Evolutionary conservation across 306 rosid species (phyloP), one percentile per base, ranked within the genome.

Genomic region (Oxytropis ochrocephala): DNA sequence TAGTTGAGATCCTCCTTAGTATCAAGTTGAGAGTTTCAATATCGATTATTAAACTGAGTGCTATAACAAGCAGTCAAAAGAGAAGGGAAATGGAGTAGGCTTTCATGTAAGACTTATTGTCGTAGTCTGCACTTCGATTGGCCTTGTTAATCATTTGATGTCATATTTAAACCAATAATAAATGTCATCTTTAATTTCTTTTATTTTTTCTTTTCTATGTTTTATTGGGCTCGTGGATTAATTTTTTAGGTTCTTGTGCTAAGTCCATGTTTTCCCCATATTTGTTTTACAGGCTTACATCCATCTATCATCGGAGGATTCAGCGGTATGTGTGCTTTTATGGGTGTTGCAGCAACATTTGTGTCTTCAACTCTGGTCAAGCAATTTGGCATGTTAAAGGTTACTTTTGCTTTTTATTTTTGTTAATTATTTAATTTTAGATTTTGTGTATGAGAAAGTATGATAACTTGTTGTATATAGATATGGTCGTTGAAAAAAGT

Each of bases 341-440:
- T 95, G 97, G 96, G 97, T 76, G 95, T 95, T 76, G 94, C 99
- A 8, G 99, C 97, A 21, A 95, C 97, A 66, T 95, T 91, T 75
- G 84, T 95, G 42, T 88, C 99, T 50, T 84, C 97, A n/a, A 80
- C 78, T 77, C 80, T 95, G 77, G 90, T 95, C 71, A 79, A 78
- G 71, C 81, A 78, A 17, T 85, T 95, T 60, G 99, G 97, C 78
- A 87, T 95, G 78, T 77, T 95, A 64, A 91, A 89, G 97, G 99
- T 91, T 55, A 59, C 14, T 72, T 53, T 38, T 55, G 60, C 69
- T 46, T 47, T 41, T 38, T 60, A 14, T 1, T 36, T 42, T 27
- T 8, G 0, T 35, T 35, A 5, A 5, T 35, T 5, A 35, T 3
- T 54, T 68, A 1, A 65, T 67, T 33, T 43, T 51, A 11, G 11